phyloP scores from a whole-genome alignment of 176 grass and related monocot species.

The Triticum aestivum region DNA sequence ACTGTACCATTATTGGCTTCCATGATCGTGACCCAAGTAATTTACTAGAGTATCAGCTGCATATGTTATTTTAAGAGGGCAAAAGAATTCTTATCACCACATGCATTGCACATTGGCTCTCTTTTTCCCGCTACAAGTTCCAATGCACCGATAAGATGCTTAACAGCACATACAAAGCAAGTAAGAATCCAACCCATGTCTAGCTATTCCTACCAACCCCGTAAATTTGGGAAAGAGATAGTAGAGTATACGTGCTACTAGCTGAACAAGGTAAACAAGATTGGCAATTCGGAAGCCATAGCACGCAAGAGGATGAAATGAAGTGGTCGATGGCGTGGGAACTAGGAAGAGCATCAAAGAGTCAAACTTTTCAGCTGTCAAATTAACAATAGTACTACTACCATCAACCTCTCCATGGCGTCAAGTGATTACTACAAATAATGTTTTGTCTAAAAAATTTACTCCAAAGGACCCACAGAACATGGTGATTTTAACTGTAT shows the following conservation, averaged over 20 bases:
- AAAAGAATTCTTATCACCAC: constrained; percentile 29
- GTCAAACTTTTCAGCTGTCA: constrained; percentile 58
- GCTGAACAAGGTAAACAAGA: background rate
- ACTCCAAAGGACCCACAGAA: background rate
- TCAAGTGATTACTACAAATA: background rate
- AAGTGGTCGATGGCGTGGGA: constrained; percentile 15
- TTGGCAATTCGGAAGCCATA: constrained; percentile 7
- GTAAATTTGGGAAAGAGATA: constrained; percentile 13
- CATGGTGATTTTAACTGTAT: background rate
- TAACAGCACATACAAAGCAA: constrained; percentile 18
- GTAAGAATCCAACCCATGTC: constrained; percentile 7
- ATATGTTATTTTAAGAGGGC: background rate
- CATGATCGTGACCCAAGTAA: background rate
- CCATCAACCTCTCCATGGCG: background rate
- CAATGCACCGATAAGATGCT: constrained; percentile 53
- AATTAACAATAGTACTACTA: background rate
- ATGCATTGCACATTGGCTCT: constrained; percentile 54
- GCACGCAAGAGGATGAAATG: constrained; percentile 33
- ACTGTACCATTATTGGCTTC: constrained; percentile 11
- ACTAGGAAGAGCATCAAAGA: constrained; percentile 1
- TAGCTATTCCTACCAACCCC: constrained; percentile 19
- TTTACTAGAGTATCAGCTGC: background rate
- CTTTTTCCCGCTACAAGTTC: constrained; percentile 41
- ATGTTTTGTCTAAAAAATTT: background rate
- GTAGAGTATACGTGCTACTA: background rate